Conservation (phyloP, 2,329 filamentous ascomycete species). For the Gaeumannomyces sp. region DNA sequence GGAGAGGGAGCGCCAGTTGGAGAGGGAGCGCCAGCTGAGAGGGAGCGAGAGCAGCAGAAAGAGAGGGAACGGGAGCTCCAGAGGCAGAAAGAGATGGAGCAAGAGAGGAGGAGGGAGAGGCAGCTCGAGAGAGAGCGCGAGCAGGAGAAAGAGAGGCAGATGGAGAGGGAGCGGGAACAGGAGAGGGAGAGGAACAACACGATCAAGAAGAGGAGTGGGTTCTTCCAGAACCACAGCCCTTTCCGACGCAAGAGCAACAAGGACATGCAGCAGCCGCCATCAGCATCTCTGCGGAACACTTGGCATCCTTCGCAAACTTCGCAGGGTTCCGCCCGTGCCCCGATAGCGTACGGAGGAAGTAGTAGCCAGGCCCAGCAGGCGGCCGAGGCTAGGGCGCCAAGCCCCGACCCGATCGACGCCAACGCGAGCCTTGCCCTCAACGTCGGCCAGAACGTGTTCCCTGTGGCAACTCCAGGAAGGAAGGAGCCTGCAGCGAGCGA, state of each 20-base stretch:
- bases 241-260: slow-evolving; percentile 91
- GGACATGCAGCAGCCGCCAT: slow-evolving; percentile 40
- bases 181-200: slow-evolving; percentile 61
- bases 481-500: slow-evolving; percentile 28
- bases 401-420: slow-evolving; percentile 83
- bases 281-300: slow-evolving; percentile 45
- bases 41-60: background rate
- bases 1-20: background rate
- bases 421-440: slow-evolving; percentile 90
- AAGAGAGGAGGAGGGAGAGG: slow-evolving; percentile 53
- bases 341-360: slow-evolving; percentile 14
- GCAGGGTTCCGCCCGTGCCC: slow-evolving; percentile 14
- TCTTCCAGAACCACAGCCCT: slow-evolving; percentile 88
- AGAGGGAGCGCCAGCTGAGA: background rate
- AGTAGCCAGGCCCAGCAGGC: slow-evolving; percentile 25
- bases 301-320: slow-evolving; percentile 42
- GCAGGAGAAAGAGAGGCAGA: slow-evolving; percentile 54
- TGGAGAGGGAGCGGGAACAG: slow-evolving; percentile 23
- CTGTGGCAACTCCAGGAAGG: slow-evolving; percentile 74
- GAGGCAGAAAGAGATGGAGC: slow-evolving; percentile 38
- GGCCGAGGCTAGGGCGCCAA: slow-evolving; percentile 40
- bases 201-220: slow-evolving; percentile 68
- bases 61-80: slow-evolving; percentile 44
- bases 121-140: slow-evolving; percentile 29
- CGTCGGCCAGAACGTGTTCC: slow-evolving; percentile 91